These are phyloP conservation scores for Penicillium glabrum DNA, from an alignment of 2,329 filamentous ascomycete species.

Conservation along the genomic window DNA sequence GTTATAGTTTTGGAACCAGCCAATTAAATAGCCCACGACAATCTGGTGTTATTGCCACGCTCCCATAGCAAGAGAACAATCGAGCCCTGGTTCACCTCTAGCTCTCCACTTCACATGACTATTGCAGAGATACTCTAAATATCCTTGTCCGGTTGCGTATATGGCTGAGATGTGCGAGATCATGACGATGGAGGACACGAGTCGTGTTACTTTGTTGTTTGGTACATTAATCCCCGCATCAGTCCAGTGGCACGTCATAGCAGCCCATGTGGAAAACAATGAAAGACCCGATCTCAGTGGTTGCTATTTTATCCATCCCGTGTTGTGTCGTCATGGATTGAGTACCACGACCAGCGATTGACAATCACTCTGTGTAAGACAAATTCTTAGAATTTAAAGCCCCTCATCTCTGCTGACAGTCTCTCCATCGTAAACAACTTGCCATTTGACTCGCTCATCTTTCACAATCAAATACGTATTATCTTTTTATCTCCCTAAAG, in stretches of 20 bases:
- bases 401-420: background rate
- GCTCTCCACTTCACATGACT: background rate
- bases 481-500: background rate
- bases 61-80: background rate
- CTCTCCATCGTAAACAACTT: background rate
- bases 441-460: background rate
- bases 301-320: slow-evolving; percentile 3
- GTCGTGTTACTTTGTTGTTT: background rate
- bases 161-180: background rate
- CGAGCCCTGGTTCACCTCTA: background rate
- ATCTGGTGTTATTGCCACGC: background rate
- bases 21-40: too few relatives aligned
- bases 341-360: background rate
- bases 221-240: background rate
- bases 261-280: slow-evolving; percentile 1
- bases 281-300: background rate
- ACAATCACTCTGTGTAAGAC: background rate
- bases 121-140: background rate
- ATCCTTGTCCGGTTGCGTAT: background rate
- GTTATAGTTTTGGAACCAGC: too few relatives aligned
- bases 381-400: background rate
- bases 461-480: background rate
- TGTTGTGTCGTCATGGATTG: slow-evolving; percentile 19
- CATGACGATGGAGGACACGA: slow-evolving; percentile 20
- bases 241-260: slow-evolving; percentile 17